These are phyloP conservation scores for Canavalia ensiformis DNA, from an alignment of 306 rosid genomes.

Conservation along the genomic window DNA sequence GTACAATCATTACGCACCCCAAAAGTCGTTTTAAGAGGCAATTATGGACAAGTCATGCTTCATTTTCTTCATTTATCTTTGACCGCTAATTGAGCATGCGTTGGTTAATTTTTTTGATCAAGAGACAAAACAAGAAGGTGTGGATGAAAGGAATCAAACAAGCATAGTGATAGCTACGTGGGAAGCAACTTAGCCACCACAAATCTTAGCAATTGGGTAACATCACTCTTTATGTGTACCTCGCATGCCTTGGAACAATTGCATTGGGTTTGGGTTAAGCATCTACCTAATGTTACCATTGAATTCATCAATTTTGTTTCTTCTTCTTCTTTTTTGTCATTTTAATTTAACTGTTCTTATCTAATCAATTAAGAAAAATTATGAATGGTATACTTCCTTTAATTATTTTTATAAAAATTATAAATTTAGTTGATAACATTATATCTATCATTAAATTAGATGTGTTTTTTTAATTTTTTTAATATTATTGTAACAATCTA, in stretches of 20 bases:
- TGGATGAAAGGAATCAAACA: slow-evolving; percentile 8
- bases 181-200: slow-evolving; percentile 49
- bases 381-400: neutral
- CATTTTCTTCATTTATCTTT: neutral
- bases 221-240: neutral
- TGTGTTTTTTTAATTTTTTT: too few relatives aligned
- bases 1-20: slow-evolving; percentile 39
- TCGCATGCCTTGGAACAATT: slow-evolving; percentile 20
- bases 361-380: neutral
- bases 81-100: slow-evolving; percentile 30
- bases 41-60: slow-evolving; percentile 32
- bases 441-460: too few relatives aligned
- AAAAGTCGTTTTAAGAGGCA: slow-evolving; percentile 32
- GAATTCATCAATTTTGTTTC: slow-evolving; percentile 12
- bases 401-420: too few relatives aligned
- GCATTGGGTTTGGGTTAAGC: neutral
- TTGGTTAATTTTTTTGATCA: slow-evolving; percentile 23
- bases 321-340: neutral
- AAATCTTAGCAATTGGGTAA: slow-evolving; percentile 21
- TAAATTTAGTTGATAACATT: too few relatives aligned
- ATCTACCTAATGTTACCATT: neutral
- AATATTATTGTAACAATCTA: too few relatives aligned
- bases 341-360: neutral
- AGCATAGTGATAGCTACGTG: slow-evolving; percentile 27
- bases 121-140: slow-evolving; percentile 45